These are phyloP conservation scores for Kodamaea nitidulidarum DNA, from an alignment of 805 yeast genomes.

Conservation along the genomic window DNA sequence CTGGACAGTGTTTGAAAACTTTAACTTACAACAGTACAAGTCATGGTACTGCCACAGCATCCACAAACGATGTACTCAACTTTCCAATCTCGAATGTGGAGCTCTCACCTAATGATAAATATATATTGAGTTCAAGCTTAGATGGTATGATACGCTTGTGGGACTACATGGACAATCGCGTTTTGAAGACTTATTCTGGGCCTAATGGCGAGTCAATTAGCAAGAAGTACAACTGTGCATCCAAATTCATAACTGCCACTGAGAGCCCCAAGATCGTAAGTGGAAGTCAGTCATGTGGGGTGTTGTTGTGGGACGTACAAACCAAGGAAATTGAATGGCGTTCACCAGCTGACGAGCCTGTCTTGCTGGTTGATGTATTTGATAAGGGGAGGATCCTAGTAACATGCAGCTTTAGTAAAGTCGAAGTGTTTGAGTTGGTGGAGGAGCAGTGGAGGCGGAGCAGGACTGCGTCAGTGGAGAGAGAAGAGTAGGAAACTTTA, in stretches of 20 bases:
- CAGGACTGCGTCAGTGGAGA: background rate
- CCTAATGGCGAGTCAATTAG: constrained; percentile 30
- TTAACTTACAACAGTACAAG: constrained; percentile 70
- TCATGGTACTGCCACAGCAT: constrained; percentile 55
- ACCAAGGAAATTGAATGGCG: constrained; percentile 44
- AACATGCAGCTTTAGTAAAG: constrained; percentile 19
- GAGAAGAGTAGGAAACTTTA: background rate
- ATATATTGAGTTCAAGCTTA: constrained; percentile 68
- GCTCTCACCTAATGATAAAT: constrained; percentile 78
- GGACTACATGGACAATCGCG: constrained; percentile 80
- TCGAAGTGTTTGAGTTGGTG: constrained; percentile 21
- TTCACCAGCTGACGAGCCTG: constrained; percentile 22
- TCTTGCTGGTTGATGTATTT: constrained; percentile 40
- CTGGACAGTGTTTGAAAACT: constrained; percentile 91
- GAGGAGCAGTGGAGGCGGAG: constrained; percentile 8
- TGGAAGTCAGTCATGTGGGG: constrained; percentile 54
- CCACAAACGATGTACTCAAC: constrained; percentile 43
- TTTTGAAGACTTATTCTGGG: constrained; percentile 61
- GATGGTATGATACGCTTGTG: constrained; percentile 79
- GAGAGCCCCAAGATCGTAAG: constrained; percentile 46
- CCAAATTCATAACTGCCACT: constrained; percentile 44
- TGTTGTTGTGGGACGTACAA: constrained; percentile 67
- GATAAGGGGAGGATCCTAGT: constrained; percentile 36
- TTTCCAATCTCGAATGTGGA: constrained; percentile 74
- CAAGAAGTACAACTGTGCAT: constrained; percentile 50